Evolutionary conservation across 495 filamentous ascomycete species (phyloP).

Genomic region (Penicillium malachiteum): DNA sequence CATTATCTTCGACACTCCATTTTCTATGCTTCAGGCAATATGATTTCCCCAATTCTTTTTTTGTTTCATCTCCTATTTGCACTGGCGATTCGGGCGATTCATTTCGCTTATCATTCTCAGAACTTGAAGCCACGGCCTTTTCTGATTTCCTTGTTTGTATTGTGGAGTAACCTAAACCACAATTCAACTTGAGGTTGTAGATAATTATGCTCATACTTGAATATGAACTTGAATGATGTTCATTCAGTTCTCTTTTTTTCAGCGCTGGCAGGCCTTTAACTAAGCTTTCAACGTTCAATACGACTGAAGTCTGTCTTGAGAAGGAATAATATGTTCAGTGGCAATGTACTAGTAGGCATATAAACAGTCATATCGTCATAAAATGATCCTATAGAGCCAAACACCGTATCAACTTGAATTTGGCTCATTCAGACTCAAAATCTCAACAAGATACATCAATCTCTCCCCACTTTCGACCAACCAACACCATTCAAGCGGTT

Average conservation of each 20-base stretch:
- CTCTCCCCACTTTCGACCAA: slow-evolving; percentile 43
- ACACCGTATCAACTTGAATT: no score
- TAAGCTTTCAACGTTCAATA: no score
- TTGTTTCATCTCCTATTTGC: slow-evolving; percentile 10
- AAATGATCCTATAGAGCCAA: neutral
- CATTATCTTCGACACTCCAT: slow-evolving; percentile 3
- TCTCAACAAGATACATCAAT: slow-evolving; percentile 36
- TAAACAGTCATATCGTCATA: slow-evolving; percentile 9
- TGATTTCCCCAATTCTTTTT: neutral
- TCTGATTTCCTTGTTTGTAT: neutral
- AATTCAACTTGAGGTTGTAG: neutral
- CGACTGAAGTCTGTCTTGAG: no score
- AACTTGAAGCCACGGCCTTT: slow-evolving; percentile 2
- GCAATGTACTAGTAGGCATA: no score
- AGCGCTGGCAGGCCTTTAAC: no score
- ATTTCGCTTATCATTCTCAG: slow-evolving; percentile 1
- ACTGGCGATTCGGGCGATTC: slow-evolving; percentile 17
- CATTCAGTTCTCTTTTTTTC: no score
- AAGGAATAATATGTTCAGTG: no score
- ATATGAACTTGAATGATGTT: no score
- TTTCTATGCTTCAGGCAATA: neutral
- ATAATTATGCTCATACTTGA: neutral
- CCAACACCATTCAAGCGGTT: slow-evolving; percentile 40
- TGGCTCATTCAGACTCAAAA: neutral
- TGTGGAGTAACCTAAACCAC: neutral